phyloP scores from a whole-genome alignment of 192 early-diverging fungal species.

The Funneliformis mosseae region DNA sequence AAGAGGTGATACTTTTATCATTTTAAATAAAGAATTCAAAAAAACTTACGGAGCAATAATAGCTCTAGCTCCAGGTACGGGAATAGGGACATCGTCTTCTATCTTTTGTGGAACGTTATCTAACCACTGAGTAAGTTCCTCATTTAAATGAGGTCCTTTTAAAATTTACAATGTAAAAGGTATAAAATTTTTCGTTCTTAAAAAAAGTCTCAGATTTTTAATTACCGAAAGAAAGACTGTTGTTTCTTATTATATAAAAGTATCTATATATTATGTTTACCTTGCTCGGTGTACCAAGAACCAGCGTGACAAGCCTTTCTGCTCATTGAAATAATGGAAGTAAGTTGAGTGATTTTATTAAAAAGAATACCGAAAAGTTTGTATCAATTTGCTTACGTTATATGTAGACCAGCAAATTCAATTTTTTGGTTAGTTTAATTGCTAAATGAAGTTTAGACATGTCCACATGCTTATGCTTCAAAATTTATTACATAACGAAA shows the following conservation, averaged over 20 bases:
- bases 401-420: too few species aligned
- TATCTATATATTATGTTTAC: slow-evolving; percentile 37
- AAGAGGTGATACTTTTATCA: neutral
- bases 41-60: slow-evolving; percentile 76
- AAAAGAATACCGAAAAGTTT: too few species aligned
- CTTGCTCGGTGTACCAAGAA: slow-evolving; percentile 66
- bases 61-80: slow-evolving; percentile 55
- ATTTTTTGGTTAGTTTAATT: too few species aligned
- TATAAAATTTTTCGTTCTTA: too few species aligned
- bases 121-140: slow-evolving; percentile 58
- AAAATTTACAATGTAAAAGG: too few species aligned
- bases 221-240: neutral
- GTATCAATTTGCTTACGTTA: too few species aligned
- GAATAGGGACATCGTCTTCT: slow-evolving; percentile 39
- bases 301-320: slow-evolving; percentile 65
- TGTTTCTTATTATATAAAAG: neutral
- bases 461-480: too few species aligned
- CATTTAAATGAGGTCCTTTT: slow-evolving; percentile 45
- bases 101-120: slow-evolving; percentile 41
- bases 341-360: too few species aligned
- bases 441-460: too few species aligned
- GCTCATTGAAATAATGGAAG: slow-evolving; percentile 24
- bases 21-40: neutral
- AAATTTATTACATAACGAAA: too few species aligned
- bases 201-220: too few species aligned